Base-by-base conservation (phyloP, 164 flowering plant genomes). In the Umbellularia californica region DNA sequence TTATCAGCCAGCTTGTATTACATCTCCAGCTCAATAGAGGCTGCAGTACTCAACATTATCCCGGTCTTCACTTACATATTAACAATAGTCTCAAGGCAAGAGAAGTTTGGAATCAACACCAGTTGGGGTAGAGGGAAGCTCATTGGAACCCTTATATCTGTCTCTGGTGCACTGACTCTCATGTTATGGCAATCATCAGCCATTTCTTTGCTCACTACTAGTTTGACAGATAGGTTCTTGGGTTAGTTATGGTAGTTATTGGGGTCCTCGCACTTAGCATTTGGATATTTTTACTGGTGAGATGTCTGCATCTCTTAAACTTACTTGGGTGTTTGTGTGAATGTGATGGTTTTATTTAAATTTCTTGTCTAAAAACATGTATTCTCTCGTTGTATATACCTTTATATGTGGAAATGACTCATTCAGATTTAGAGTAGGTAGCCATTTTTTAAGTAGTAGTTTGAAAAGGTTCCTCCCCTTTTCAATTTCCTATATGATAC, bases 201-300 rank as follows among this genome's bases (percentile, higher is more conserved):
- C 58, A 15, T 70, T 14, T 12, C 51, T 13, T 30, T 55, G 23
- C 63, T 23, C 33, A 20, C 50, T 22, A 47, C 65, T 9, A 62
- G n/a, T 33, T 65, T 50, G 15, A 50, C 15, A 52, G 23, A 71
- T 5, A 65, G 52, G 71, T 62, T 3, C 19, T 73, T 41, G 79
- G 79, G n/a, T 24, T 77, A 27, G 24, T 64, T 50, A 77, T 77
- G 76, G 73, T 77, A 30, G 68, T 73, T 69, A 24, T 69, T 28
- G 79, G 76, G 41, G 79, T 77, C 9, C 23, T 77, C 3, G 51
- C 76, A 17, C 69, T 73, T 28, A 77, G 76, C 47, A 73, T 67
- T 25, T 77, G 79, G 79, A 77, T 77, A 17, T 23, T 77, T 50
- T 68, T 77, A 73, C 68, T 73, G 76, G 79, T 73, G 30, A 73